Base-by-base conservation (phyloP, 352 stramenopile species). In the Phytopythium chamaehyphon region DNA sequence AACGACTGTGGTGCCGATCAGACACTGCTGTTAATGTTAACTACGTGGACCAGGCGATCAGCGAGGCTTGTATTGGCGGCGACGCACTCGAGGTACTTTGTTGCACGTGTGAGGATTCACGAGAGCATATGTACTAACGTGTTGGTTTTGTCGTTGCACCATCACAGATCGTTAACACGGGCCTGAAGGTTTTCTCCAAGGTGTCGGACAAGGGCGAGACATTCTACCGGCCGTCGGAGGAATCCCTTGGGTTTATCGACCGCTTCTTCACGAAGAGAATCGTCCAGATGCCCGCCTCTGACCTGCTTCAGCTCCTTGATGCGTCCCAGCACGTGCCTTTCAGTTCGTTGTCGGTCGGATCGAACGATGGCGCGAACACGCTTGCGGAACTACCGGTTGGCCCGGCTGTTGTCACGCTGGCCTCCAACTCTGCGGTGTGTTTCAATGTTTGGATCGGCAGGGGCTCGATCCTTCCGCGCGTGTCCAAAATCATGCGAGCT, bases 161-260 rank as follows among this genome's bases (percentile, higher is more conserved):
- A n/a, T n/a, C n/a, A 57, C 54, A 96, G 77, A 89, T 97, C 54
- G 82, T 97, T n/a, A 95, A 97, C 61, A 96, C 87, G 40, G 90
- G 90, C 6, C 80, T 97, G 48, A 92, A 93, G 55, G 78, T 95
- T 4, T 96, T 97, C 51, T 81, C 83, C 14, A 96, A 95, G 46
- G 62, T 83, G 28, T 83, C 67, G 2, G 74, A 88, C 24, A 57
- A 66, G 18, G 73, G 75, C 3, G 71, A 90, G 45, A 76, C 76
- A 11, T 89, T 82, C 51, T 97, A 96, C 57, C 87, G 90, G 2
- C 72, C 90, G 1, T 91, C 80, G 0, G 84, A 96, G 50, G 90
- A 97, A 42, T 88, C 76, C 23, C 67, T 97, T 14, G 73, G 70
- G 6, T 80, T 96, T 45, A 78, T 97, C 21, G 77, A 94, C n/a